Evolutionary conservation across 208 protist genomes (phyloP), one percentile per base, ranked within the genome.

Genomic region (Strigomonas culicis): DNA sequence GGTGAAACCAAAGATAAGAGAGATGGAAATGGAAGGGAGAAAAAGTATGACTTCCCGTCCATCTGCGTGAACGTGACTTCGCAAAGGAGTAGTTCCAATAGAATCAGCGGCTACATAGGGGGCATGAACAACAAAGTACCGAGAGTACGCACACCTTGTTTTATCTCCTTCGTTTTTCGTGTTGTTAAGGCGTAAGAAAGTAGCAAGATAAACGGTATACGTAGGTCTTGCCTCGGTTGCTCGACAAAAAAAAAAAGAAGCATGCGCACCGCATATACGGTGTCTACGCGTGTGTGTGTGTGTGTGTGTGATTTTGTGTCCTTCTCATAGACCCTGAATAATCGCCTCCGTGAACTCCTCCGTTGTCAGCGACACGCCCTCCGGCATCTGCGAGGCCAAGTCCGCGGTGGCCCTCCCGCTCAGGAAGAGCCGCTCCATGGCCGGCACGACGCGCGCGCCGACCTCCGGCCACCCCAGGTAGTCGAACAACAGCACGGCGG

Each of bases 381-480:
- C 46, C 2, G 28, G 36, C 78, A 84, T 84, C 46, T 75, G 60
- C 24, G 70, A 52, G 1, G 78, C 41, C 6, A 84, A 60, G 24
- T 84, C 78, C 13, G 62, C 63, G 0, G 78, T 84, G 17, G 78
- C 78, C 47, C 59, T 57, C 30, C 74, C 74, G 0, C 64, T 56
- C 24, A 67, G 50, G 30, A 84, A 75, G 24, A 72, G 60, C 70
- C 69, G 68, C 53, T 79, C 78, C n/a, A 84, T 31, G 4, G 78
- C 66, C 49, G 68, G 66, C 22, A 65, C 43, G 27, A 84, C 68
- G 46, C 61, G 59, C 49, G 15, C 63, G 21, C 62, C 74, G 19
- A 77, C 78, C 53, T 79, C 70, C 4, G 59, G 51, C 78, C 78
- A 84, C 25, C 78, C 78, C 13, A 84, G 66, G 62, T 84, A 79